Base-by-base conservation (phyloP, 805 yeast genomes). In the Candida ortonii region DNA sequence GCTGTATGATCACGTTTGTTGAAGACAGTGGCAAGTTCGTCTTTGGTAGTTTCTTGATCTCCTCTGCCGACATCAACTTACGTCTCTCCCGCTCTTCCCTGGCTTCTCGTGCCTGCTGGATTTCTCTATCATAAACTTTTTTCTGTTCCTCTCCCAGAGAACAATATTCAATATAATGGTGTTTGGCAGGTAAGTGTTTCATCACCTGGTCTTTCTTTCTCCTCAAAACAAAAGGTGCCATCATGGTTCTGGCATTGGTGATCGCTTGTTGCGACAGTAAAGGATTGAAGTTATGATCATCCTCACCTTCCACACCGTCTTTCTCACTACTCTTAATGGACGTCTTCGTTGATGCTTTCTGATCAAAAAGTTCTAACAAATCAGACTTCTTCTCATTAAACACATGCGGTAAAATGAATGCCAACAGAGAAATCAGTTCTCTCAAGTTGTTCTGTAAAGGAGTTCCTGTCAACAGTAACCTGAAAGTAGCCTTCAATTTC, bases 171-270 rank as follows among this genome's bases (percentile, higher is more conserved):
- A 84, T 71, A 28, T 62, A 64, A 39, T 81, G 86, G 36, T 67
- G 62, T 55, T 93, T 93, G 19, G 72, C 69, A 1, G 98, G 98
- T 39, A 93, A 67, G 55, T 93, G 90, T 54, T 84, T 77, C 59
- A 93, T 71, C 6, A 93, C 98, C 61, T 90, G 97, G 36, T 76
- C 84, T 64, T 93, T 93, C 55, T 81, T 82, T 57, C 99, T 78
- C 61, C 99, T 74, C 51, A 93, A 66, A 7, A 93, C 90, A 64
- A 93, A 93, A 4, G 99, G 99, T 3, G 94, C 84, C 97, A 93
- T 90, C 97, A 93, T 90, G 5, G 93, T 83, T 57, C 86, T 87
- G 3, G 99, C 99, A 54, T 88, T 84, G 21, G 79, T 72, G 43
- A 93, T 88, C 1, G 98, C 94, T 62, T 90, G 95, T 46, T 82